Conservation (phyloP, 2,329 filamentous ascomycete species). For the Aspergillus pseudonomiae region DNA sequence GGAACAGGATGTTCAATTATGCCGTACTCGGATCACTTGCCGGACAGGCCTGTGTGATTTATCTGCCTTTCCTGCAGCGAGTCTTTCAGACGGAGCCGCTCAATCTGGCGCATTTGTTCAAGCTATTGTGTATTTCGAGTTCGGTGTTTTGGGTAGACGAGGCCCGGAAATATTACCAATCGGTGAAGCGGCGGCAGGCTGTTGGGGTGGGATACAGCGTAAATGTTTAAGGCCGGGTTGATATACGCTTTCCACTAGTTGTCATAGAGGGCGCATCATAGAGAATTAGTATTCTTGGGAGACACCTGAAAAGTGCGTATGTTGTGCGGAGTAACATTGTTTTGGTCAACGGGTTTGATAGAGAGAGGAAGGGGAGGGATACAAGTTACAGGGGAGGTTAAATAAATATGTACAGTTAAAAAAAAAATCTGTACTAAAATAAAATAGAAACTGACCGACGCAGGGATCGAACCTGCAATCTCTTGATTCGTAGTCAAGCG, state of each 20-base stretch:
- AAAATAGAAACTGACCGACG: constrained; percentile 33
- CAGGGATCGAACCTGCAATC: constrained; percentile 53
- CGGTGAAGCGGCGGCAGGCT: constrained; percentile 33
- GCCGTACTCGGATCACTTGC: constrained; percentile 82
- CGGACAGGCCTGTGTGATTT: constrained; percentile 89
- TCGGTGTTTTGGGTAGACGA: constrained; percentile 96
- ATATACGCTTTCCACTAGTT: not conserved
- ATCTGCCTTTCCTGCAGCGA: constrained; percentile 88
- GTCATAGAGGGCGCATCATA: constrained; percentile 10
- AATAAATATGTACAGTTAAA: too few relatives aligned
- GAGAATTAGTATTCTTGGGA: not conserved
- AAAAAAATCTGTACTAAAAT: not conserved
- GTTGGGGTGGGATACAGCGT: constrained; percentile 45
- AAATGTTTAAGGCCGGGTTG: constrained; percentile 36
- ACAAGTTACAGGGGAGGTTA: not conserved
- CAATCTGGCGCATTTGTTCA: constrained; percentile 70
- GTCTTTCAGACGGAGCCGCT: constrained; percentile 96
- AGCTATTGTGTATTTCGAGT: constrained; percentile 76
- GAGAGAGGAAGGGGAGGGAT: not conserved
- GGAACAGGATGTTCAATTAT: constrained; percentile 95
- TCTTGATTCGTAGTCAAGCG: constrained; percentile 57
- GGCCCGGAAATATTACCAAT: constrained; percentile 69
- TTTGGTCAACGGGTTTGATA: too few relatives aligned
- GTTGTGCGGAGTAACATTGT: not conserved
- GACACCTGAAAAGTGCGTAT: not conserved